Percentiles rank a stretch among this genome's conserved stretches.
phyloP scores from a whole-genome alignment of 495 filamentous ascomycete genomes.

The Paragyromitra xinjiangensis region DNA sequence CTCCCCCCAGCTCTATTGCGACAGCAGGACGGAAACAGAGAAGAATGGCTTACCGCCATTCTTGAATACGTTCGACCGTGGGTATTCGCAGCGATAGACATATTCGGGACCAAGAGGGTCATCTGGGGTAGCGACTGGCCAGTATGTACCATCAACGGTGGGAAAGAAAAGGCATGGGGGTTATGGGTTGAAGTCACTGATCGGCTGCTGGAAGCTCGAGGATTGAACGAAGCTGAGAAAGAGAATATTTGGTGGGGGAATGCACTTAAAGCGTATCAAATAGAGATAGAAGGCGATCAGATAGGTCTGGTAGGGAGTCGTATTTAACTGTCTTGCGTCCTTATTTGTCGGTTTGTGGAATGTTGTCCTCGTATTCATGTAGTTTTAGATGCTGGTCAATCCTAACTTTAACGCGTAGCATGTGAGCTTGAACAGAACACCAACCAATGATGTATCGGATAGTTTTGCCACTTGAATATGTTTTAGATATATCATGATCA shows the following conservation, averaged over 20 bases:
- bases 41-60: slow-evolving; percentile 51
- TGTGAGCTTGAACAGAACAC: neutral
- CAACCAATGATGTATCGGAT: neutral
- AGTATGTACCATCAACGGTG: slow-evolving; percentile 69
- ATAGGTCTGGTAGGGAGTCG: slow-evolving; percentile 15
- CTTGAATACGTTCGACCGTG: slow-evolving; percentile 66
- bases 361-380: neutral
- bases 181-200: slow-evolving; percentile 64
- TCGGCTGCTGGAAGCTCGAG: slow-evolving; percentile 63
- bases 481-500: neutral
- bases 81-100: slow-evolving; percentile 71
- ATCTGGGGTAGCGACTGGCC: slow-evolving; percentile 96
- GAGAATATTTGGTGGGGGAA: slow-evolving; percentile 74
- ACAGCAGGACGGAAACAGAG: slow-evolving; percentile 60
- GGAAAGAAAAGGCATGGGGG: slow-evolving; percentile 48
- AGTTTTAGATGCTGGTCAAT: neutral
- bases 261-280: slow-evolving; percentile 71
- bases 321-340: slow-evolving; percentile 14
- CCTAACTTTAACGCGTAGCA: neutral
- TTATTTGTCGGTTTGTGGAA: neutral
- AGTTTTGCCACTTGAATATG: neutral
- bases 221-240: slow-evolving; percentile 67
- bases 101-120: slow-evolving; percentile 73
- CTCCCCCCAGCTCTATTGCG: slow-evolving; percentile 64
- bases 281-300: slow-evolving; percentile 57